These are phyloP conservation scores for Cryptococcus maquisensis DNA, from an alignment of 1,284 basidiomycete genomes.

Conservation along the genomic window DNA sequence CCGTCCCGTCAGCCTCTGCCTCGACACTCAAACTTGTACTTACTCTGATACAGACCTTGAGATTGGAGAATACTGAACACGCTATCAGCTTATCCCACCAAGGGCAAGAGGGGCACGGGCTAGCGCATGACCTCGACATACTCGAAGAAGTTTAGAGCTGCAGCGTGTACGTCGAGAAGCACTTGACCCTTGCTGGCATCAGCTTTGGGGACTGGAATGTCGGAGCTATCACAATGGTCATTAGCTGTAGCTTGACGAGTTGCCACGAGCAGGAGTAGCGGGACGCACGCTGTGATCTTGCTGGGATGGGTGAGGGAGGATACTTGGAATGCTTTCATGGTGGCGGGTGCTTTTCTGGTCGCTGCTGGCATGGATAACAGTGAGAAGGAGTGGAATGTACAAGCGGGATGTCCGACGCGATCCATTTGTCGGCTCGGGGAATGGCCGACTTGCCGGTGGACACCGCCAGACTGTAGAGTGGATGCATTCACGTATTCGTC, in stretches of 20 bases:
- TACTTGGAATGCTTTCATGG: constrained; percentile 76
- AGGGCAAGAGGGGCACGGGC: too few relatives aligned
- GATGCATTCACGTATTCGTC: background rate
- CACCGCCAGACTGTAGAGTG: background rate
- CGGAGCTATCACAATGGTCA: constrained; percentile 42
- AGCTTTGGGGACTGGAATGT: constrained; percentile 61
- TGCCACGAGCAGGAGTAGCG: too few relatives aligned
- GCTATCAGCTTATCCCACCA: background rate
- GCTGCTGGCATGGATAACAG: background rate
- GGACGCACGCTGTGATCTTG: constrained; percentile 58
- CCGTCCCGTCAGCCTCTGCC: background rate
- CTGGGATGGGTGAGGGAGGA: constrained; percentile 69
- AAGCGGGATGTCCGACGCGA: too few relatives aligned
- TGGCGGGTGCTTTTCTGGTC: background rate
- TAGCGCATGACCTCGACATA: constrained; percentile 21
- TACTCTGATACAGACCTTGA: constrained; percentile 79
- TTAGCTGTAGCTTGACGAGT: background rate
- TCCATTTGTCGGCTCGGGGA: background rate
- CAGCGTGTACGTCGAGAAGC: constrained; percentile 69
- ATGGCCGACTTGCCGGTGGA: background rate
- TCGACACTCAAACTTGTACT: constrained; percentile 4
- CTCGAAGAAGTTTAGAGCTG: constrained; percentile 46
- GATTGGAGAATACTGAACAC: constrained; percentile 62
- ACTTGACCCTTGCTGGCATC: constrained; percentile 59
- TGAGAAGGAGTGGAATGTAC: too few relatives aligned